Evolutionary conservation across 345 rosid genomes (phyloP).

Genomic region (Linum lewisii): DNA sequence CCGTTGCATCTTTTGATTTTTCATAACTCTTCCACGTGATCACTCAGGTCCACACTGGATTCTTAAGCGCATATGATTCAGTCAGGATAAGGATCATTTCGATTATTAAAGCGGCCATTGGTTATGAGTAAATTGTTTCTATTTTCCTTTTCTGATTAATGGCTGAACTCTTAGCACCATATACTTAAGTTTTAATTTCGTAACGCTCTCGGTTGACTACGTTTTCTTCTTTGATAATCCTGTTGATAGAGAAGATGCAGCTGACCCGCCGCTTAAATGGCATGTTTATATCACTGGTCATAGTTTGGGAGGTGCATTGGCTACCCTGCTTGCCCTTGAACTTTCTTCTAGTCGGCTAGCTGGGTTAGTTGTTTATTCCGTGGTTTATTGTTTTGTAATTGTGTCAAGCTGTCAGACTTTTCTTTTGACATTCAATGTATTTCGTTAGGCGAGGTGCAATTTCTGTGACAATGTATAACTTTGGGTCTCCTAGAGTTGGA

Average conservation of each 20-base stretch:
- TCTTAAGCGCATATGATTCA: conserved; percentile 80
- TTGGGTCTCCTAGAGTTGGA: conserved; percentile 97
- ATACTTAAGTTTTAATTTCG: neutral
- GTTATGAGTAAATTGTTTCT: conserved; percentile 50
- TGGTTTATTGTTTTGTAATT: neutral
- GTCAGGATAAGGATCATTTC: conserved; percentile 75
- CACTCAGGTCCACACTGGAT: conserved; percentile 92
- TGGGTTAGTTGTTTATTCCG: conserved; percentile 38
- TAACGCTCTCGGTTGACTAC: neutral
- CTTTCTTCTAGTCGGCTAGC: conserved; percentile 82
- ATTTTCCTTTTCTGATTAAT: neutral
- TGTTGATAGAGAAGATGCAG: conserved; percentile 46
- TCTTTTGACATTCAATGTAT: neutral
- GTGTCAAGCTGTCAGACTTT: neutral
- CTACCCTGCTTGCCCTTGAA: conserved; percentile 87
- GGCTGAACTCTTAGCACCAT: neutral
- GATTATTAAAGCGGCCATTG: conserved; percentile 51
- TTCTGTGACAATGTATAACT: conserved; percentile 82
- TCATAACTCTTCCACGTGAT: conserved; percentile 14
- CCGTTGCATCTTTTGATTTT: conserved; percentile 3
- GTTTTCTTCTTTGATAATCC: neutral
- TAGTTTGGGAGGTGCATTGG: conserved; percentile 95
- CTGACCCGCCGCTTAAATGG: conserved; percentile 45
- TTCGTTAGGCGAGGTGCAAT: conserved; percentile 50
- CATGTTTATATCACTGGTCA: conserved; percentile 93